phyloP scores from a whole-genome alignment of 495 filamentous ascomycete species.

The Tuber aestivum region DNA sequence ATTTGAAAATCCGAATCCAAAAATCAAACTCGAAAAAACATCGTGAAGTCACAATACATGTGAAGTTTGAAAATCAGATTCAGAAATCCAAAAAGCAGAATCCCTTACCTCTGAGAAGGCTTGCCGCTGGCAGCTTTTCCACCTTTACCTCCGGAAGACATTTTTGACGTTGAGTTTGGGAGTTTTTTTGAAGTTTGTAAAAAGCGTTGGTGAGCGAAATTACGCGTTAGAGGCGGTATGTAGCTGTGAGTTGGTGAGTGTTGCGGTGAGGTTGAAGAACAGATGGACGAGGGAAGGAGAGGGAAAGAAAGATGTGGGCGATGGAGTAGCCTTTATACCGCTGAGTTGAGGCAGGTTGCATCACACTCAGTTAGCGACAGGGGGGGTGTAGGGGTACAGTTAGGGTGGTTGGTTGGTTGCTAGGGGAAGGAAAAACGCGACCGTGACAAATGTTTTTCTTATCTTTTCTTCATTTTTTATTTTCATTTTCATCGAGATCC shows the following conservation, averaged over 20 bases:
- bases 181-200: constrained; percentile 33
- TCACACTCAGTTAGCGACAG: constrained; percentile 27
- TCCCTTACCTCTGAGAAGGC: constrained; percentile 41
- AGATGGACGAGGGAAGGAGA: constrained; percentile 45
- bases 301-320: constrained; percentile 39
- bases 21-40: constrained; percentile 23
- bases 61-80: constrained; percentile 41
- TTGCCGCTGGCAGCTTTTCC: constrained; percentile 43
- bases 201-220: constrained; percentile 28
- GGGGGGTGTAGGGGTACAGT: constrained; percentile 24
- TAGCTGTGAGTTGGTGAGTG: constrained; percentile 28
- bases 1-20: constrained; percentile 40
- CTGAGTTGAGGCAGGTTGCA: constrained; percentile 35
- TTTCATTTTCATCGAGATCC: neutral
- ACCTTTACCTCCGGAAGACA: constrained; percentile 44
- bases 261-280: constrained; percentile 38
- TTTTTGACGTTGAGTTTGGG: constrained; percentile 37
- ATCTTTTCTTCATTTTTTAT: neutral
- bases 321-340: constrained; percentile 41
- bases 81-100: neutral
- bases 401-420: constrained; percentile 38
- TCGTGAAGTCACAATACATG: constrained; percentile 22
- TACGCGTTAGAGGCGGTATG: constrained; percentile 29
- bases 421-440: constrained; percentile 42
- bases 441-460: constrained; percentile 40